phyloP scores from a whole-genome alignment of 176 grass and related monocot species.

The Hyparrhenia diplandra region DNA sequence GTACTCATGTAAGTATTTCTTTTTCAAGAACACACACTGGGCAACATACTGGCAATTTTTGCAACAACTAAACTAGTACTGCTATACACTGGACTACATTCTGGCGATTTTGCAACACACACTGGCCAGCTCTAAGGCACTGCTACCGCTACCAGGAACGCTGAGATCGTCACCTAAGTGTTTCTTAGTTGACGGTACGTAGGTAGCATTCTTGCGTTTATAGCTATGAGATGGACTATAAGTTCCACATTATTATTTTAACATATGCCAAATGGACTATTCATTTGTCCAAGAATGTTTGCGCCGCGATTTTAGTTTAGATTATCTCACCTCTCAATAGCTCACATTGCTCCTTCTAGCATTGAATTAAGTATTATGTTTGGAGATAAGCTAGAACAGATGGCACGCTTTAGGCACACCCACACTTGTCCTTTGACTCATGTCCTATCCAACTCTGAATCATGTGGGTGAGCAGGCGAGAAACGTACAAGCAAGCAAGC shows the following conservation, averaged over 20 bases:
- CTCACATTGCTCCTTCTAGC: not conserved
- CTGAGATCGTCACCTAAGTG: no score
- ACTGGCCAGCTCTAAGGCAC: no score
- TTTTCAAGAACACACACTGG: no score
- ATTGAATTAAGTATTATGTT: not conserved
- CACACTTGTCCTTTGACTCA: constrained; percentile 26
- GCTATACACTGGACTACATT: no score
- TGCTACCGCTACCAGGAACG: no score
- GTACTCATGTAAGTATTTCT: not conserved
- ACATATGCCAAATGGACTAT: not conserved
- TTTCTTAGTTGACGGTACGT: not conserved
- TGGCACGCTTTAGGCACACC: constrained; percentile 10
- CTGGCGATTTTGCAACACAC: no score
- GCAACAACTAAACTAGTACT: no score
- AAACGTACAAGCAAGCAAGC: constrained; percentile 24
- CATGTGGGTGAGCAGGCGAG: constrained; percentile 35
- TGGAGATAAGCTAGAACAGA: constrained; percentile 17
- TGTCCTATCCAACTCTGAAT: constrained; percentile 28
- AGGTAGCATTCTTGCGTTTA: not conserved
- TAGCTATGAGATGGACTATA: not conserved
- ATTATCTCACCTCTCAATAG: not conserved
- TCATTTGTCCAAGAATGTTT: constrained; percentile 38
- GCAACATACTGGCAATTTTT: no score
- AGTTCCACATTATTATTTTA: not conserved
- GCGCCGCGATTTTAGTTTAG: not conserved